These are phyloP conservation scores for Cinnamomum micranthum DNA, from an alignment of 164 flowering plant species.

Conservation along the genomic window DNA sequence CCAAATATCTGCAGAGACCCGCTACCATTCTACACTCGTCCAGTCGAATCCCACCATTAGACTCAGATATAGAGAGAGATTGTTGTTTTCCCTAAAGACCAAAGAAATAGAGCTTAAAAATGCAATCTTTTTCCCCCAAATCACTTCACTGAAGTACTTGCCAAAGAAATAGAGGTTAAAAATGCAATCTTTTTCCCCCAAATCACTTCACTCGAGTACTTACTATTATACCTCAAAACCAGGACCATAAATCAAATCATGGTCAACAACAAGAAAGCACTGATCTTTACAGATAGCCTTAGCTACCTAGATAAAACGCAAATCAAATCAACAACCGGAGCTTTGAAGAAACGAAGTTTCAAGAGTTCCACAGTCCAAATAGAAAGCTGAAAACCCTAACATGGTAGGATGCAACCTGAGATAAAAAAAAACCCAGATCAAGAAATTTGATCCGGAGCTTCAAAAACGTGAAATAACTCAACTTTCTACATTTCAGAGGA, in stretches of 20 bases:
- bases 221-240: not conserved
- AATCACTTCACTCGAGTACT: not conserved
- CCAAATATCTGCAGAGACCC: not conserved
- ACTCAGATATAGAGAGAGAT: conserved; percentile 3
- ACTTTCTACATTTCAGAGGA: not conserved
- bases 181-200: not conserved
- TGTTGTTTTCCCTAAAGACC: not conserved
- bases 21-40: not conserved
- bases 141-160: not conserved
- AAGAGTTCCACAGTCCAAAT: not conserved
- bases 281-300: not conserved
- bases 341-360: not conserved
- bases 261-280: conserved; percentile 7
- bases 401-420: not conserved
- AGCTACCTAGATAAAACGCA: not conserved
- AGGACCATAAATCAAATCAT: not conserved
- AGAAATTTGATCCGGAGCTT: not conserved
- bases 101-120: conserved; percentile 4
- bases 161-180: conserved; percentile 1
- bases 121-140: conserved; percentile 1
- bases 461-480: too few relatives aligned
- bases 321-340: not conserved
- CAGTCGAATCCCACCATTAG: not conserved
- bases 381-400: conserved; percentile 1
- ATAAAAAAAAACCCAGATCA: too few relatives aligned